Evolutionary conservation across 2,329 filamentous ascomycete genomes (phyloP), one percentile per base, ranked within the genome.

Genomic region (Venturia nashicola): DNA sequence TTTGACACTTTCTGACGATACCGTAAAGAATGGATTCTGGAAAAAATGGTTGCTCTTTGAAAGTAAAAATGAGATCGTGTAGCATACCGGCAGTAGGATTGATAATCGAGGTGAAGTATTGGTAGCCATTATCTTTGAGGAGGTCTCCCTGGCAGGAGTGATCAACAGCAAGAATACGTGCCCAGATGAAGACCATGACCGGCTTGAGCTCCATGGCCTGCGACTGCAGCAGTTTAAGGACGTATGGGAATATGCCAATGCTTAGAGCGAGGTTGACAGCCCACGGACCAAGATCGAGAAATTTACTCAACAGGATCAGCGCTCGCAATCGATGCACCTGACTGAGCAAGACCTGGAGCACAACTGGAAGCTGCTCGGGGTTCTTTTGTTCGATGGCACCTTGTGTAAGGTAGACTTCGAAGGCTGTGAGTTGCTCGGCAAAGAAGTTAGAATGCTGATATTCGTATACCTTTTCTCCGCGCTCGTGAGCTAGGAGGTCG

Each of bases 131-230:
- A 72, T 99, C 94, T 76, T 97, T 97, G 69, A 97, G 85, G 14
- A 99, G 80, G 73, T 99, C 94, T 67, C 87, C 86, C 74, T 99
- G 94, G 71, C 94, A 97, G 0, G 90, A 90, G 65, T 94, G 87
- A 71, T 99, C 94, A 6, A 99, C 94, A 8, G 94, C 94, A 67
- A 99, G 84, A 54, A 99, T 91, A 60, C 94, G 85, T 6, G 94
- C 92, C 94, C 94, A 99, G 67, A 99, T 99, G 75, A 97, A 99
- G 5, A 99, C 92, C 94, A 99, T 97, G 66, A 97, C 92, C 0
- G 94, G 93, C 72, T 97, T 97, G 66, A 99, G 78, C 74, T 99
- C 94, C 59, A 91, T 84, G 0, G 94, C 94, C 59, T 95, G 93
- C 5, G 94, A 97, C 74, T 99, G 94, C 20, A 99, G 79, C 34